Evolutionary conservation across 345 rosid genomes (phyloP).

Genomic region (Citrus sp.): DNA sequence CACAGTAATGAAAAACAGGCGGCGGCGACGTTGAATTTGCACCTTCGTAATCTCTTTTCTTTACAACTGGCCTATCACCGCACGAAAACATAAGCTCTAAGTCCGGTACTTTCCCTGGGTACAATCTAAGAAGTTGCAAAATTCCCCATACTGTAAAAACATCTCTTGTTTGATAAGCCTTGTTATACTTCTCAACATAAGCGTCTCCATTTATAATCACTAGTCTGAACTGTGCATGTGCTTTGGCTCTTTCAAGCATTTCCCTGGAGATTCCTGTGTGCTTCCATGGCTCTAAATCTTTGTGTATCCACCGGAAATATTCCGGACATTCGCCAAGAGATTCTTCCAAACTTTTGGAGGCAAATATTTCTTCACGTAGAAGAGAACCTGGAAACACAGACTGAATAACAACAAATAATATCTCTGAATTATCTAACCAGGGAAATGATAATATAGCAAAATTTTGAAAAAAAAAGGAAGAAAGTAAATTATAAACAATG

Average conservation of each 20-base stretch:
- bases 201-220: slow-evolving; percentile 41
- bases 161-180: slow-evolving; percentile 55
- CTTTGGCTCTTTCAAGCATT: slow-evolving; percentile 38
- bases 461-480: too few species aligned
- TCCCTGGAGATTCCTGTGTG: slow-evolving; percentile 48
- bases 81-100: slow-evolving; percentile 58
- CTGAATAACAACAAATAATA: slow-evolving; percentile 11
- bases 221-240: slow-evolving; percentile 44
- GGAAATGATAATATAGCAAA: too few species aligned
- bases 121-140: slow-evolving; percentile 62
- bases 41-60: slow-evolving; percentile 24
- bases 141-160: slow-evolving; percentile 69
- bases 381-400: slow-evolving; percentile 18
- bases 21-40: slow-evolving; percentile 35
- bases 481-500: too few species aligned
- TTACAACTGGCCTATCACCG: slow-evolving; percentile 39
- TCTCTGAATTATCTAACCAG: neutral
- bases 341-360: neutral
- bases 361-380: slow-evolving; percentile 14
- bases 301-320: slow-evolving; percentile 67
- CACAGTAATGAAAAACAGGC: slow-evolving; percentile 64
- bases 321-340: slow-evolving; percentile 41
- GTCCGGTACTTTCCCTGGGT: slow-evolving; percentile 61
- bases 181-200: slow-evolving; percentile 42
- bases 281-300: slow-evolving; percentile 54